Base-by-base conservation (phyloP, 2,329 filamentous ascomycete genomes). In the Hypoxylon sp. region DNA sequence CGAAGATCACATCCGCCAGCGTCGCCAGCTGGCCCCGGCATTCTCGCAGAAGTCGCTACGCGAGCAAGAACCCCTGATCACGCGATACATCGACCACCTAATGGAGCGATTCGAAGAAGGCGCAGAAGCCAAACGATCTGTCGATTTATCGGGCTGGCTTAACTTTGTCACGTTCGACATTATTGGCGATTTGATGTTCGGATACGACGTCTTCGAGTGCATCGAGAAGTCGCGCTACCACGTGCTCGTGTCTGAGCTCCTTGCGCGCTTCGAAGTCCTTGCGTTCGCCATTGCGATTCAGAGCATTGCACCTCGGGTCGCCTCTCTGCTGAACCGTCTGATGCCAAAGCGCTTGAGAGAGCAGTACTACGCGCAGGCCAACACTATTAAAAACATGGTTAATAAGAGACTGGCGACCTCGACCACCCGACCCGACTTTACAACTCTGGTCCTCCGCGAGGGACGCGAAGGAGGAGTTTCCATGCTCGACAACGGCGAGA, bases 181-280 rank as follows among this genome's bases (percentile, higher is more conserved):
- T 26, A 73, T 75, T 64, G 69, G 70, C 2, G 68, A 72, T 19
- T 57, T 74, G 9, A 59, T 66, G 3, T 69, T 74, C 40, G 65
- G 68, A 15, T 12, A 23, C 8, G 66, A 54, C 19, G 40, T 47
- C 3, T 54, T 54, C 26, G 29, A 41, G 19, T 49, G 51, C 38
- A 30, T 54, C 31, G 32, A 40, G 16, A 45, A 19, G n/a, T 42
- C 29, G 15, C 44, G 31, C 16, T 36, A 25, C 13, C 51, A 54
- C 11, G 38, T 38, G 1, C 12, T 35, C 8, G 23, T 50, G 30
- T 46, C 27, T 5, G 34, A 44, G 19, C 25, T 46, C 11, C 34
- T 47, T 13, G 5, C 43, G 4, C 43, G 43, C 2, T 40, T 47
- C 13, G 26, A 47, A 19, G 32, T 38, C 6, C 25, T 47, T 12